phyloP scores from a whole-genome alignment of 768 basidiomycete genomes.

The Clitopilus passeckerianus region DNA sequence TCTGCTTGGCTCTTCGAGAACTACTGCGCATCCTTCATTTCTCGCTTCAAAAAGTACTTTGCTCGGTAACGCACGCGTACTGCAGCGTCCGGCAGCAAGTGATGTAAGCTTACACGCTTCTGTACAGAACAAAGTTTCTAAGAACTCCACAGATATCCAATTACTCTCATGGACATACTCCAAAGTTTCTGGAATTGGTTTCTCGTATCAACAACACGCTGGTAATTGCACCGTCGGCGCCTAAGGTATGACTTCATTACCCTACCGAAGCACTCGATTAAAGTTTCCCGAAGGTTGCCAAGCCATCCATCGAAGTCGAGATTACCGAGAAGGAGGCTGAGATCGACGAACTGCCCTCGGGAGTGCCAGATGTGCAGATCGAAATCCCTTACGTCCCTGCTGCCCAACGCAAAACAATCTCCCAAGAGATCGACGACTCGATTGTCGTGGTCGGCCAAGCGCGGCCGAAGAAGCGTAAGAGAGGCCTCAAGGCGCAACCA shows the following conservation, averaged over 20 bases:
- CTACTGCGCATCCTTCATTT: neutral
- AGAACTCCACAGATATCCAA: neutral
- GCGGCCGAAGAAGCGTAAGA: conserved; percentile 60
- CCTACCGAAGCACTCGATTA: neutral
- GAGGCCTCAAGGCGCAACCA: neutral
- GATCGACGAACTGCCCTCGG: conserved; percentile 5
- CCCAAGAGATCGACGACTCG: conserved; percentile 44
- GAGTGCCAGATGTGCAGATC: conserved; percentile 35
- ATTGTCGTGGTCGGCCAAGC: conserved; percentile 71
- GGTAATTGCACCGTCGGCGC: conserved; percentile 50
- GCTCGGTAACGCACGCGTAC: conserved; percentile 30
- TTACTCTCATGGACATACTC: neutral
- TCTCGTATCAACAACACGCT: conserved; percentile 65
- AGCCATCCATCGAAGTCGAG: neutral
- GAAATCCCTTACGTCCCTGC: conserved; percentile 81
- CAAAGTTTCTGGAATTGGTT: conserved; percentile 34
- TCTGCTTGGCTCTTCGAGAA: neutral
- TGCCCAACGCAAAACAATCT: conserved; percentile 39
- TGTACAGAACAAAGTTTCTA: neutral
- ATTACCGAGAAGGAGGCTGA: conserved; percentile 4
- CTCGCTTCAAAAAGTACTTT: conserved; percentile 34
- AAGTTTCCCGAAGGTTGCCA: neutral
- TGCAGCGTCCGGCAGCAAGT: conserved; percentile 4
- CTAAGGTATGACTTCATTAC: conserved; percentile 28
- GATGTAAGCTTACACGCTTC: neutral